phyloP scores from a whole-genome alignment of 305 asterid genomes.

The Rubia tinctorum region DNA sequence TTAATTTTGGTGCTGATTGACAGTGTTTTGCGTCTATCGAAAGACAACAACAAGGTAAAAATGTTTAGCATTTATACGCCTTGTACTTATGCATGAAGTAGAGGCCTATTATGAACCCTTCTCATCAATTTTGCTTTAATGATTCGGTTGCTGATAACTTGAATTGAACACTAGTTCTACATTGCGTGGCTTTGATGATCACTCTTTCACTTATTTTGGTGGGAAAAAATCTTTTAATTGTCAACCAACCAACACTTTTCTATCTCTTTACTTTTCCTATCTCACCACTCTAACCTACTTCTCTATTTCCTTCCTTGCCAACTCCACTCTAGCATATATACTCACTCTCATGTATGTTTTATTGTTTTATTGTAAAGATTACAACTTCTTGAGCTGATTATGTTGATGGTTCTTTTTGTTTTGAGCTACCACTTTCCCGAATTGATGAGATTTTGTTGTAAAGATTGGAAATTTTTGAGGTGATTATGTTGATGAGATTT shows the following conservation, averaged over 20 bases:
- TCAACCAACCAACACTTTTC: background rate
- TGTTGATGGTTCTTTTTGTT: no score
- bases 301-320: background rate
- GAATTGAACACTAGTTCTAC: background rate
- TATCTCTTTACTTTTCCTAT: background rate
- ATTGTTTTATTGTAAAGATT: no score
- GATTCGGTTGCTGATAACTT: background rate
- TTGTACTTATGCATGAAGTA: background rate
- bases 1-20: no score
- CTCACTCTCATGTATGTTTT: background rate
- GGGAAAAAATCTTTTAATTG: background rate
- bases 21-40: conserved; percentile 64
- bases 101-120: background rate
- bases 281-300: background rate
- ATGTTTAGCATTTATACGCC: background rate
- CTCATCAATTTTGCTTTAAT: background rate
- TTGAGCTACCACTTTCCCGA: no score
- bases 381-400: no score
- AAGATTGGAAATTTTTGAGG: no score
- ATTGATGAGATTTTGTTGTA: no score
- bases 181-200: background rate
- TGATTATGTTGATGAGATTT: no score
- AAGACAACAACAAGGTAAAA: conserved; percentile 90
- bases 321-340: background rate
- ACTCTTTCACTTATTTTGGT: background rate